Evolutionary conservation across 345 rosid genomes (phyloP).

Genomic region (Arabidopsis arenosa): DNA sequence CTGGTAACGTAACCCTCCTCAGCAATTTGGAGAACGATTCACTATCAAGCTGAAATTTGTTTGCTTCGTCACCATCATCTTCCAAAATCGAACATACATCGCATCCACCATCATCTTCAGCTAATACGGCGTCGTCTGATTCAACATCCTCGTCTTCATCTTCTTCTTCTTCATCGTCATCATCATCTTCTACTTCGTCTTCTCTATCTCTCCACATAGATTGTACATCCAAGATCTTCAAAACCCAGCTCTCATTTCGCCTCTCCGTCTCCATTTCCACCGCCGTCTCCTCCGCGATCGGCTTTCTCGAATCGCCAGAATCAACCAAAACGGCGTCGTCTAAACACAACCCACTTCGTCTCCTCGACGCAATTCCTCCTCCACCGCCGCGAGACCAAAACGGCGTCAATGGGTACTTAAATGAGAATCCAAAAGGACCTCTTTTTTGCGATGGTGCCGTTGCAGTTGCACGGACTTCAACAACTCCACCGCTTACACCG

Average conservation of each 20-base stretch:
- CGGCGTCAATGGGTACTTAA: slow-evolving; percentile 63
- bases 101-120: slow-evolving; percentile 51
- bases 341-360: slow-evolving; percentile 60
- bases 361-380: slow-evolving; percentile 46
- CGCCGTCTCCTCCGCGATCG: slow-evolving; percentile 37
- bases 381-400: slow-evolving; percentile 63
- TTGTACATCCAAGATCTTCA: slow-evolving; percentile 79
- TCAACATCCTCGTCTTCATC: slow-evolving; percentile 9
- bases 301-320: slow-evolving; percentile 45
- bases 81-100: slow-evolving; percentile 52
- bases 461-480: slow-evolving; percentile 55
- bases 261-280: slow-evolving; percentile 42
- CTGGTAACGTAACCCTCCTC: slow-evolving; percentile 62
- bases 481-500: slow-evolving; percentile 46
- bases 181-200: slow-evolving; percentile 10
- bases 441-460: slow-evolving; percentile 45
- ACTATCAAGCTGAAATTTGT: slow-evolving; percentile 59
- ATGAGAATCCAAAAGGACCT: slow-evolving; percentile 64
- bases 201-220: slow-evolving; percentile 60
- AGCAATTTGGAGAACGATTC: slow-evolving; percentile 78
- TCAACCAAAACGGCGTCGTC: slow-evolving; percentile 70
- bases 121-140: slow-evolving; percentile 6
- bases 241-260: slow-evolving; percentile 72
- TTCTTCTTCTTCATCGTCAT: not conserved
- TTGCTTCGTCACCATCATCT: slow-evolving; percentile 40